A percentile compares a stretch with the other conserved stretches of the same genome.
Conservation (phyloP, 768 basidiomycete species). For the Polyporus arcularius region DNA sequence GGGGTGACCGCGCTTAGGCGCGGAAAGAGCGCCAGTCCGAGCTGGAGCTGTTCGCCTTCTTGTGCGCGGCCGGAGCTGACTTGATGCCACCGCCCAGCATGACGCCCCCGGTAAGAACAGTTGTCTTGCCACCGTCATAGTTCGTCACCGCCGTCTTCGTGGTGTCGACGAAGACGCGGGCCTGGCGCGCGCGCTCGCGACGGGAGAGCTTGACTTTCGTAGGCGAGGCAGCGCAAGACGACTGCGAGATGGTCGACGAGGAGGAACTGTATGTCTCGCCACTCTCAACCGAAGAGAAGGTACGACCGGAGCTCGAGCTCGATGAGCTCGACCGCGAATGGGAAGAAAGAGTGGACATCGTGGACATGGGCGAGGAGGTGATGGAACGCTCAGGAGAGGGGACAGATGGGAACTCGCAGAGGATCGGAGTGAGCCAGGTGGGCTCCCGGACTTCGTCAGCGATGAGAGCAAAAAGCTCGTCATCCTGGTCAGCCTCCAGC, state of each 20-base stretch:
- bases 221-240: conserved; percentile 31
- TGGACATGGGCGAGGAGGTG: conserved; percentile 43
- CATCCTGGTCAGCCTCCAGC: conserved; percentile 67
- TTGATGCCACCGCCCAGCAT: conserved; percentile 63
- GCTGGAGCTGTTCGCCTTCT: conserved; percentile 23
- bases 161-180: conserved; percentile 72
- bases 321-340: conserved; percentile 55
- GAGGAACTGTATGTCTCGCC: conserved; percentile 39
- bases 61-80: conserved; percentile 34
- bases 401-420: conserved; percentile 56
- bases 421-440: conserved; percentile 67
- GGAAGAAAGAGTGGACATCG: conserved; percentile 54
- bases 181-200: conserved; percentile 67
- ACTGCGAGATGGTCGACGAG: conserved; percentile 44
- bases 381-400: conserved; percentile 32
- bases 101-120: conserved; percentile 83
- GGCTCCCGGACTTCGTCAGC: conserved; percentile 70
- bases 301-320: conserved; percentile 74
- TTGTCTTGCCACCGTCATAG: conserved; percentile 87
- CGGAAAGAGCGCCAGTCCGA: conserved; percentile 62
- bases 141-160: conserved; percentile 79
- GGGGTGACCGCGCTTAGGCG: conserved; percentile 34
- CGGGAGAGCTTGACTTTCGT: conserved; percentile 53
- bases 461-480: conserved; percentile 75
- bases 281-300: conserved; percentile 62